Percentiles rank a stretch among this genome's conserved stretches.
Evolutionary conservation across 495 filamentous ascomycete species (phyloP).

Genomic region (Aspergillus heteromorphus): DNA sequence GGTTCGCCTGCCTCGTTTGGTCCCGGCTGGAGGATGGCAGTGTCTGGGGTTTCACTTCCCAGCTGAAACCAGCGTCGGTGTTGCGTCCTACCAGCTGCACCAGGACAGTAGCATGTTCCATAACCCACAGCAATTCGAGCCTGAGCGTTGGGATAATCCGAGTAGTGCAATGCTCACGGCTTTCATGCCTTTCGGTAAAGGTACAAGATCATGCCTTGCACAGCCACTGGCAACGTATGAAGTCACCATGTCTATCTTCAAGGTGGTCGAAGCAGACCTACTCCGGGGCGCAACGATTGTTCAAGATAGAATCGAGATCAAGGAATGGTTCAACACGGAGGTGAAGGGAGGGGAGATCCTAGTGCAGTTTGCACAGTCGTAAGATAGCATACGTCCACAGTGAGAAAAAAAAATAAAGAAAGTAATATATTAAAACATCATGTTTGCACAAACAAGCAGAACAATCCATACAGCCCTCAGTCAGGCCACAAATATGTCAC

Average conservation of each 20-base stretch:
- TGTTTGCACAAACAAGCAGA: neutral
- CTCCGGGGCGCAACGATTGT: slow-evolving; percentile 34
- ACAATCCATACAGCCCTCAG: neutral
- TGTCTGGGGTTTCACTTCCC: slow-evolving; percentile 36
- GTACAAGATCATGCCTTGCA: slow-evolving; percentile 46
- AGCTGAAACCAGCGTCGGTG: slow-evolving; percentile 38
- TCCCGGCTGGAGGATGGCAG: slow-evolving; percentile 33
- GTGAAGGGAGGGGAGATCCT: slow-evolving; percentile 25
- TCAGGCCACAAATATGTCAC: neutral
- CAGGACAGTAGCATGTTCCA: slow-evolving; percentile 40
- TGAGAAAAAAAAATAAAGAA: too few relatives aligned
- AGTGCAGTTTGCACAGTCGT: slow-evolving; percentile 10
- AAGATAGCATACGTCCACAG: neutral
- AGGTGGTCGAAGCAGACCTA: slow-evolving; percentile 32
- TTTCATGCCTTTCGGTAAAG: slow-evolving; percentile 45
- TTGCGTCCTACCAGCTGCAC: slow-evolving; percentile 39
- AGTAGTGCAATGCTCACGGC: slow-evolving; percentile 34
- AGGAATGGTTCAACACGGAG: slow-evolving; percentile 48
- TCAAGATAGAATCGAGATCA: slow-evolving; percentile 34
- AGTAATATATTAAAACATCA: too few relatives aligned
- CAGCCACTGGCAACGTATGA: slow-evolving; percentile 40
- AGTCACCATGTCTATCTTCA: slow-evolving; percentile 31
- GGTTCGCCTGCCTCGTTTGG: slow-evolving; percentile 41
- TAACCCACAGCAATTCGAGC: slow-evolving; percentile 36
- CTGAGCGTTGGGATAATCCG: slow-evolving; percentile 45